A percentile compares a stretch with the other conserved stretches of the same genome.
Evolutionary conservation across 2,329 filamentous ascomycete species (phyloP).

Genomic region (Colletotrichum tamarilloi): DNA sequence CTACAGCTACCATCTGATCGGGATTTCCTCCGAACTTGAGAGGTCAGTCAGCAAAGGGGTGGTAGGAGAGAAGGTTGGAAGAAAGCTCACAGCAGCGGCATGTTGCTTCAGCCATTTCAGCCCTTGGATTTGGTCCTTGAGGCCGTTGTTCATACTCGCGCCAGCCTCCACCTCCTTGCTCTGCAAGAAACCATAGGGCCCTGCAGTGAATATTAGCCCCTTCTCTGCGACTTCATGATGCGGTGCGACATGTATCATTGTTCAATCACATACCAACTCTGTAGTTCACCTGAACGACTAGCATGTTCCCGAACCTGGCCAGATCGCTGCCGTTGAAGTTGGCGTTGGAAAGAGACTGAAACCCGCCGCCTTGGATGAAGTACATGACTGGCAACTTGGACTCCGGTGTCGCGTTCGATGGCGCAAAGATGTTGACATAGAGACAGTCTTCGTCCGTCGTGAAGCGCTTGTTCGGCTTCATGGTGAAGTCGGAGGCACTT

Average conservation of each 20-base stretch:
- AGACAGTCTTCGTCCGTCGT: conserved; percentile 72
- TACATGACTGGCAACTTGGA: conserved; percentile 73
- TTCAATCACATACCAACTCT: conserved; percentile 63
- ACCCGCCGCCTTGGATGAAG: conserved; percentile 70
- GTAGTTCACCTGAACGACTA: conserved; percentile 82
- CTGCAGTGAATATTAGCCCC: not conserved
- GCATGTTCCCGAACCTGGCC: conserved; percentile 56
- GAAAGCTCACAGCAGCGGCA: conserved; percentile 55
- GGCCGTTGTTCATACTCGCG: conserved; percentile 73
- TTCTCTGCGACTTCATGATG: not conserved
- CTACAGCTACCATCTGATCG: conserved; percentile 74
- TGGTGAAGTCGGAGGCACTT: conserved; percentile 38
- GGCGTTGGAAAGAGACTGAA: conserved; percentile 60
- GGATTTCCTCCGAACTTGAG: conserved; percentile 76
- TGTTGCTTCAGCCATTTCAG: conserved; percentile 77
- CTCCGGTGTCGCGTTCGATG: conserved; percentile 59
- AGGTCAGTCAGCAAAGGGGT: not conserved
- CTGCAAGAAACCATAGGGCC: conserved; percentile 77
- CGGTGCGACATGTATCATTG: not conserved
- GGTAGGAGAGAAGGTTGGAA: not conserved
- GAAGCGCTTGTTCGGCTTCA: conserved; percentile 37
- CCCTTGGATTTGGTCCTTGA: conserved; percentile 76
- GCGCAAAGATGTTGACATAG: conserved; percentile 73
- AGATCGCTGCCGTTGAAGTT: conserved; percentile 33
- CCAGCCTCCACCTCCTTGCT: conserved; percentile 55